Percentiles rank a stretch among this genome's conserved stretches.
phyloP scores from a whole-genome alignment of 176 grass and related monocot genomes.

The Carex scoparia region DNA sequence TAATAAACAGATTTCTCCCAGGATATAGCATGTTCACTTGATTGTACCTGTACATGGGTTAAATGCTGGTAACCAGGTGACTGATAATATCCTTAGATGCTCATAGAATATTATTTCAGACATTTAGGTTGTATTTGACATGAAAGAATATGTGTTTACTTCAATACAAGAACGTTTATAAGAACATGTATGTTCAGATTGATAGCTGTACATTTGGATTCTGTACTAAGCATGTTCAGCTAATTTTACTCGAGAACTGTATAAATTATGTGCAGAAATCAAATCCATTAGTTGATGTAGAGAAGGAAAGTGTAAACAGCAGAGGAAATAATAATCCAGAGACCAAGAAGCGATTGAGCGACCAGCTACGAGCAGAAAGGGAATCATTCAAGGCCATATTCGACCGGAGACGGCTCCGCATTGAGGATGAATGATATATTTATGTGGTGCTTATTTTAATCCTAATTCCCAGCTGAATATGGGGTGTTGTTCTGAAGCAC shows the following conservation, averaged over 20 bases:
- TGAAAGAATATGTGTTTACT: background rate
- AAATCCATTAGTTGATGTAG: constrained; percentile 55
- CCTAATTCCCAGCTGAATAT: background rate
- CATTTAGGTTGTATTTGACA: background rate
- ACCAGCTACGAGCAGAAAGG: constrained; percentile 75
- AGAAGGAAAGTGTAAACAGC: constrained; percentile 29
- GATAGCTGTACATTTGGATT: background rate
- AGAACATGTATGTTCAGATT: background rate
- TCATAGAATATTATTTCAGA: background rate
- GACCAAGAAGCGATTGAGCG: constrained; percentile 62
- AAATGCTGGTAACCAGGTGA: background rate
- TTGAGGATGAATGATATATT: constrained; percentile 39
- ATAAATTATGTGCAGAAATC: constrained; percentile 45
- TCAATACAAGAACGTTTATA: background rate
- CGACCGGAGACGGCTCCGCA: constrained; percentile 48
- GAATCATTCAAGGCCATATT: constrained; percentile 80
- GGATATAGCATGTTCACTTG: constrained; percentile 19
- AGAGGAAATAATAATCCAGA: constrained; percentile 38
- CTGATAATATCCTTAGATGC: background rate
- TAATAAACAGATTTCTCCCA: background rate
- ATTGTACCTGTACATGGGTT: constrained; percentile 10
- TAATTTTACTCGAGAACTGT: background rate
- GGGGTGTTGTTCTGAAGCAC: background rate
- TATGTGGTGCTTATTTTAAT: background rate
- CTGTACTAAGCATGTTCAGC: constrained; percentile 3